Conservation (phyloP, 2,329 filamentous ascomycete species). For the Xylariaceae sp. region DNA sequence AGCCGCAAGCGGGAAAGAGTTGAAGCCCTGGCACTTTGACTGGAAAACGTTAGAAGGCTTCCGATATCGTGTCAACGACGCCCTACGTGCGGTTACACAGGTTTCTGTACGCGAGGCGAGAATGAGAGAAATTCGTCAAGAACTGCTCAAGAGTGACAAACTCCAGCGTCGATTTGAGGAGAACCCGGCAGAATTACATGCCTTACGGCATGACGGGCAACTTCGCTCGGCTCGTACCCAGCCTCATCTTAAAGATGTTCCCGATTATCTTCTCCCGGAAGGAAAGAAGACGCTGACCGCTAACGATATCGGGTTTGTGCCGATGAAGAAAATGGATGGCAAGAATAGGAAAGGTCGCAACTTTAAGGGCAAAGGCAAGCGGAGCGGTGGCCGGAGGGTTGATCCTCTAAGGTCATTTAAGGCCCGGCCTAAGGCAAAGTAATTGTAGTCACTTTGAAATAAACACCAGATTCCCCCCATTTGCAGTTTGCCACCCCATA, state of each 20-base stretch:
- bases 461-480: not conserved
- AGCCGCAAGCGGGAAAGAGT: constrained; percentile 67
- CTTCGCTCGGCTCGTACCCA: constrained; percentile 77
- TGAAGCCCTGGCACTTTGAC: constrained; percentile 90
- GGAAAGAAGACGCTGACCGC: constrained; percentile 62
- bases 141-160: constrained; percentile 74
- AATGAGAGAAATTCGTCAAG: constrained; percentile 20
- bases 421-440: constrained; percentile 44
- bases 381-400: constrained; percentile 56
- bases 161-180: constrained; percentile 94
- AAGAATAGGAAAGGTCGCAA: constrained; percentile 42
- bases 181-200: constrained; percentile 81
- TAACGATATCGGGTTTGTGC: constrained; percentile 70
- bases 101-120: constrained; percentile 56
- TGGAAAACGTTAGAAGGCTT: constrained; percentile 92
- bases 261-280: constrained; percentile 85
- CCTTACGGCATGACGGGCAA: constrained; percentile 86
- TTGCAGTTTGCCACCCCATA: not conserved
- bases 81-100: constrained; percentile 80
- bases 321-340: constrained; percentile 50
- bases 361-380: constrained; percentile 43
- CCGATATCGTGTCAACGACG: constrained; percentile 90
- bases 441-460: constrained; percentile 9
- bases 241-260: constrained; percentile 80
- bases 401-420: constrained; percentile 92